phyloP scores from a whole-genome alignment of 2,329 filamentous ascomycete species.

The Didymella lethalis region DNA sequence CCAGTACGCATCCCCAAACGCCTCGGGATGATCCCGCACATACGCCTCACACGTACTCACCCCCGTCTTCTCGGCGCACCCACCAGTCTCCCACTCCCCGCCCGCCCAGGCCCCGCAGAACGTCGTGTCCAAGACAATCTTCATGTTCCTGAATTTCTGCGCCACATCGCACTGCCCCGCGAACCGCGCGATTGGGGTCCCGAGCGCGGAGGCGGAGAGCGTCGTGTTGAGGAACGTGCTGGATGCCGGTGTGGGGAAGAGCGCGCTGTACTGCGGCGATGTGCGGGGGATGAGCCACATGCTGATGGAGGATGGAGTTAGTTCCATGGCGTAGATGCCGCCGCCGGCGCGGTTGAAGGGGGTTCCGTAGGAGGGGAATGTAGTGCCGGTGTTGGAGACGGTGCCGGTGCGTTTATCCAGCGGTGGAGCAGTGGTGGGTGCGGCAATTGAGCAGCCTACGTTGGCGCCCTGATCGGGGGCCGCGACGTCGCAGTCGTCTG shows the following conservation, averaged over 20 bases:
- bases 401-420: background rate
- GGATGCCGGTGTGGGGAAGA: background rate
- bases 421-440: background rate
- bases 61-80: constrained; percentile 47
- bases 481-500: background rate
- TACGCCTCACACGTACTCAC: constrained; percentile 56
- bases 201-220: background rate
- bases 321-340: background rate
- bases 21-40: constrained; percentile 42
- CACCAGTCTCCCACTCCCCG: background rate
- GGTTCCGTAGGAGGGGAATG: background rate
- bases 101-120: background rate
- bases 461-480: background rate
- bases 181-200: background rate
- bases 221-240: background rate
- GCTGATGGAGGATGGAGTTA: background rate
- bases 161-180: background rate
- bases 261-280: background rate
- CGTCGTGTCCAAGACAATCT: constrained; percentile 57
- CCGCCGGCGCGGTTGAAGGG: background rate
- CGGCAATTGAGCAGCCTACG: background rate
- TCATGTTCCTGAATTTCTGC: constrained; percentile 4
- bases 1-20: constrained; percentile 47
- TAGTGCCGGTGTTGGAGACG: no score
- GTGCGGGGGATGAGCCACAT: background rate